Evolutionary conservation across 768 basidiomycete genomes (phyloP).

Genomic region (Infundibulicybe gibba): DNA sequence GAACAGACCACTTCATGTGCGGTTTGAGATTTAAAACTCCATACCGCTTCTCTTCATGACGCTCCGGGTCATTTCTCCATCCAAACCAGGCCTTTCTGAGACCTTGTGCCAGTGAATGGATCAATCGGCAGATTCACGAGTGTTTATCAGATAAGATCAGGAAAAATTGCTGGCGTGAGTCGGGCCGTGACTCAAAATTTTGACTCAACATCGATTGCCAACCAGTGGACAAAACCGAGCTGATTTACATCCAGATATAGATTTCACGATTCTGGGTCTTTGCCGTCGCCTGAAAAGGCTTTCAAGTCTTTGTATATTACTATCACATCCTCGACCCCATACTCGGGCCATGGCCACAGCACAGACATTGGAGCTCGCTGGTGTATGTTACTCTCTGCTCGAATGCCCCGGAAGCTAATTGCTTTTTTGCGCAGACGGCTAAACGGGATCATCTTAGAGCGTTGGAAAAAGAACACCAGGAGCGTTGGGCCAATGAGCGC

Average conservation of each 20-base stretch:
- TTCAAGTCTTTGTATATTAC: conserved; percentile 33
- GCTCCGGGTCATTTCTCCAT: too few relatives aligned
- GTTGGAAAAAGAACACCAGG: conserved; percentile 84
- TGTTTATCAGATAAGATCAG: not conserved
- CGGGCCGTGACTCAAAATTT: not conserved
- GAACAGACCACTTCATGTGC: too few relatives aligned
- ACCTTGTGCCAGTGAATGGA: too few relatives aligned
- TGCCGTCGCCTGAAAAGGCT: conserved; percentile 20
- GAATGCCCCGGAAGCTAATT: not conserved
- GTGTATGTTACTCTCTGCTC: conserved; percentile 32
- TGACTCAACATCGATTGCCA: not conserved
- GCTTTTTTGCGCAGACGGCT: conserved; percentile 63
- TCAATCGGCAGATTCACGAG: too few relatives aligned
- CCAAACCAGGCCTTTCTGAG: too few relatives aligned
- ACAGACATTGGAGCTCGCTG: conserved; percentile 63
- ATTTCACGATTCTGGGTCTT: not conserved
- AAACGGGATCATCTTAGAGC: conserved; percentile 87
- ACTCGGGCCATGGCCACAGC: conserved; percentile 35
- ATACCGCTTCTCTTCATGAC: too few relatives aligned
- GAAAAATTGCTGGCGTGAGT: not conserved
- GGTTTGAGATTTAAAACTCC: too few relatives aligned
- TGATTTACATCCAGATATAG: not conserved
- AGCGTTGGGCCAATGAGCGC: conserved; percentile 70
- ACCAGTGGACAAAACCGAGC: not conserved
- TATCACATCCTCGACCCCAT: conserved; percentile 15